Percentiles rank a stretch among this genome's conserved stretches.
phyloP scores from a whole-genome alignment of 176 grass and related monocot species.

The Aegilops tauschii region DNA sequence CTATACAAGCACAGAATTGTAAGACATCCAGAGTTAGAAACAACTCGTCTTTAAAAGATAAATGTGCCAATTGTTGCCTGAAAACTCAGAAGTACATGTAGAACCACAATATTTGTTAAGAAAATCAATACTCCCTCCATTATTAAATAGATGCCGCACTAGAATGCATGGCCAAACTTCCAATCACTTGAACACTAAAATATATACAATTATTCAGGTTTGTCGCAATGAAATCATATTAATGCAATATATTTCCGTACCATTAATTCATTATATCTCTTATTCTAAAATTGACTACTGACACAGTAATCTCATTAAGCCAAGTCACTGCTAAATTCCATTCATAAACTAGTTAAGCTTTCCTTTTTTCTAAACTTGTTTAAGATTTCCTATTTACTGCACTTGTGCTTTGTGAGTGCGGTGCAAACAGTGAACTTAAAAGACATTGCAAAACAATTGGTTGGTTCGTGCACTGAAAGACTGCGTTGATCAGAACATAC shows the following conservation, averaged over 20 bases:
- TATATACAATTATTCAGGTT: neutral
- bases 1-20: neutral
- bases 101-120: conserved; percentile 17
- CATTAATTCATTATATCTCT: neutral
- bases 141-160: neutral
- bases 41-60: neutral
- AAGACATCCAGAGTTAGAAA: conserved; percentile 16
- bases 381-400: too few relatives aligned
- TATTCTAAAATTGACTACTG: too few relatives aligned
- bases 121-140: neutral
- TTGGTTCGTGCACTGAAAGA: neutral
- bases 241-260: neutral
- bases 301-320: too few relatives aligned
- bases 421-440: too few relatives aligned
- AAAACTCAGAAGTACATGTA: conserved; percentile 9
- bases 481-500: neutral
- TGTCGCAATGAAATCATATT: conserved; percentile 7
- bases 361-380: too few relatives aligned
- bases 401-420: too few relatives aligned
- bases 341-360: too few relatives aligned
- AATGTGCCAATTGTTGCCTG: neutral
- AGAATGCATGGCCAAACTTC: neutral
- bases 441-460: neutral
- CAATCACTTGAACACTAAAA: neutral
- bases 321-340: too few relatives aligned